Percentiles rank a stretch among this genome's conserved stretches.
Conservation (phyloP, 1,284 basidiomycete genomes). For the Boletus smithii region DNA sequence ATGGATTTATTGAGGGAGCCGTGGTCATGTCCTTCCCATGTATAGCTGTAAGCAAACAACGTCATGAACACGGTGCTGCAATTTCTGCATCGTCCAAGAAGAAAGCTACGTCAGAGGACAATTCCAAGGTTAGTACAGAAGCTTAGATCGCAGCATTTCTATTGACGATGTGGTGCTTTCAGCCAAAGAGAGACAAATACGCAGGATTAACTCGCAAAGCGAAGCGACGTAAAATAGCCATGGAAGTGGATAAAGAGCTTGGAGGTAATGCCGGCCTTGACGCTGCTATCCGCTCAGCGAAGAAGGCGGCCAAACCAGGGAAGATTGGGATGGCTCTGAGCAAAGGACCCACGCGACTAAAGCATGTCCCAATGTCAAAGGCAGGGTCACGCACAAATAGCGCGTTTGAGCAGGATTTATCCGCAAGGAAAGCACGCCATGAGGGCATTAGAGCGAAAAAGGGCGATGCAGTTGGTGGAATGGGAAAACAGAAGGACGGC, state of each 20-base stretch:
- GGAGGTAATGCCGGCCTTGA: conserved; percentile 55
- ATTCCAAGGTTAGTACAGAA: conserved; percentile 19
- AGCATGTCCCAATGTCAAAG: conserved; percentile 21
- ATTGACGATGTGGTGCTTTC: conserved; percentile 10
- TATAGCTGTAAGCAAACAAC: conserved; percentile 68
- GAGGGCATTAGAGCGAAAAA: conserved; percentile 51
- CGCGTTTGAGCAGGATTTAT: conserved; percentile 45
- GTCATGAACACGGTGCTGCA: conserved; percentile 59
- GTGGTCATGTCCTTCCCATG: neutral
- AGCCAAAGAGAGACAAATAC: conserved; percentile 82
- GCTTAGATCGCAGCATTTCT: neutral
- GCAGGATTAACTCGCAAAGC: conserved; percentile 80
- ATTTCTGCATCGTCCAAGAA: conserved; percentile 33
- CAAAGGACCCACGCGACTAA: conserved; percentile 14
- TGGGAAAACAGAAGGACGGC: conserved; percentile 45
- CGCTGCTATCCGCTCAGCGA: conserved; percentile 81
- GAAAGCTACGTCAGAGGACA: conserved; percentile 15
- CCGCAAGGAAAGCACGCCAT: conserved; percentile 31
- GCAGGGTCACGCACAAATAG: conserved; percentile 22
- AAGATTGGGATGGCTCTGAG: conserved; percentile 38
- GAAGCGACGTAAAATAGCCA: conserved; percentile 83
- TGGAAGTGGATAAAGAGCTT: conserved; percentile 70
- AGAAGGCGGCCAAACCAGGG: conserved; percentile 64
- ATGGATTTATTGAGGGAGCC: neutral
- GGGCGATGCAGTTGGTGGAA: conserved; percentile 46